phyloP scores from a whole-genome alignment of 1,139 yeast genomes.

The Kazachstania sp. region DNA sequence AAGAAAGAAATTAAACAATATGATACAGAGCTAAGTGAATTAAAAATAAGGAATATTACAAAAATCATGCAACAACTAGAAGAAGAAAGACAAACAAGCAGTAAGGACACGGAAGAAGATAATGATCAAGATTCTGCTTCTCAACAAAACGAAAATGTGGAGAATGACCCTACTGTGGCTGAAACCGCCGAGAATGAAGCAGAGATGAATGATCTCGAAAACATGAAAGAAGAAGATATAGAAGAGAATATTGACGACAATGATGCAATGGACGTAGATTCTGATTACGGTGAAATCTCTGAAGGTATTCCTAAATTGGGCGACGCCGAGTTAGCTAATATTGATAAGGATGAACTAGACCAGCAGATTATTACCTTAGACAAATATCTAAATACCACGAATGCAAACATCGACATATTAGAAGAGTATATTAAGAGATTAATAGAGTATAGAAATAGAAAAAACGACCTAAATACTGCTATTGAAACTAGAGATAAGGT shows the following conservation, averaged over 20 bases:
- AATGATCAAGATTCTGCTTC: too few relatives aligned
- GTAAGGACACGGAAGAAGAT: background rate
- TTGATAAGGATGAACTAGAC: constrained; percentile 46
- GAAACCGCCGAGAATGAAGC: background rate
- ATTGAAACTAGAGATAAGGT: constrained; percentile 59
- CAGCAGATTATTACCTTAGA: constrained; percentile 50
- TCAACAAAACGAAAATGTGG: too few relatives aligned
- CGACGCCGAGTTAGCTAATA: constrained; percentile 44
- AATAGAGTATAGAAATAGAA: constrained; percentile 54
- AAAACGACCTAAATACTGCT: constrained; percentile 58
- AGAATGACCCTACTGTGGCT: too few relatives aligned
- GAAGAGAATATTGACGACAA: constrained; percentile 7
- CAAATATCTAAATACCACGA: constrained; percentile 46
- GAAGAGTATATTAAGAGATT: constrained; percentile 68
- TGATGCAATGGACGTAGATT: constrained; percentile 19
- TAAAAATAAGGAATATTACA: constrained; percentile 46
- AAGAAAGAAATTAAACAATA: constrained; percentile 35
- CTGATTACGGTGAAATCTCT: constrained; percentile 12
- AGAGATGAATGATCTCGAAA: constrained; percentile 9
- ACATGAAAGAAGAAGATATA: background rate
- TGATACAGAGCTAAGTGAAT: constrained; percentile 34
- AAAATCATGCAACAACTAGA: constrained; percentile 17
- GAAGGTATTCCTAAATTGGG: constrained; percentile 36
- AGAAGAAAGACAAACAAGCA: constrained; percentile 9
- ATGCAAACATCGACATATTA: constrained; percentile 65